A percentile compares a stretch with the other conserved stretches of the same genome.
phyloP scores from a whole-genome alignment of 176 grass and related monocot genomes.

The Oryza meyeriana region DNA sequence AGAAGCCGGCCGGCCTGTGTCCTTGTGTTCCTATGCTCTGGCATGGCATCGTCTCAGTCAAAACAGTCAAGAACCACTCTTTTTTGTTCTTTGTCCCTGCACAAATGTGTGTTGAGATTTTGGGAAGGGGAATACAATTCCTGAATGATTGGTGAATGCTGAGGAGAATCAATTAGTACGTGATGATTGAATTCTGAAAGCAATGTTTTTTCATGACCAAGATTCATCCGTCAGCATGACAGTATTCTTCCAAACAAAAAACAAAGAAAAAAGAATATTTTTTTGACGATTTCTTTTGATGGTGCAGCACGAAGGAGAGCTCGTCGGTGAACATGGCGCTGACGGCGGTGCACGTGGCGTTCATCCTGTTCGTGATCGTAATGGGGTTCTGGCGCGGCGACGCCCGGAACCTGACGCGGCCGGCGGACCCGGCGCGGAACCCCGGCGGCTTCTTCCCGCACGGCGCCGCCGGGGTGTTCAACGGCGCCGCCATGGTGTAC shows the following conservation, averaged over 20 bases:
- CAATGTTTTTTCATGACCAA: neutral
- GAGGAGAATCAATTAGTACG: neutral
- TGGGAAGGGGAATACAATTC: neutral
- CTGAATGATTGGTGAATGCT: neutral
- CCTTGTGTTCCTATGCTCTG: neutral
- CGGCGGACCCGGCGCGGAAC: conserved; percentile 46
- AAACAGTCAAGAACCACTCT: neutral
- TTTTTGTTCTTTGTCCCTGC: neutral
- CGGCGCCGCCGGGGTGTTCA: conserved; percentile 71
- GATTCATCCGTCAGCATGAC: neutral
- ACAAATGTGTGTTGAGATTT: neutral
- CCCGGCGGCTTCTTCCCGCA: conserved; percentile 81
- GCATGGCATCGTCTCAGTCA: conserved; percentile 4
- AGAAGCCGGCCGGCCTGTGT: neutral
- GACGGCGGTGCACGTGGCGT: conserved; percentile 70
- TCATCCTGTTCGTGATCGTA: conserved; percentile 87
- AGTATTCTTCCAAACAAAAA: too few species aligned
- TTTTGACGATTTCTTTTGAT: neutral
- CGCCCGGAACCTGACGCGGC: conserved; percentile 55
- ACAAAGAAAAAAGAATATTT: neutral
- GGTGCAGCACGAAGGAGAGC: conserved; percentile 89
- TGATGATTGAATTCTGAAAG: neutral
- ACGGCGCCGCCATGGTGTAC: conserved; percentile 89
- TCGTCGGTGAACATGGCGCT: conserved; percentile 85
- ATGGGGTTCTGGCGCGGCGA: conserved; percentile 80